Conservation (phyloP, 768 basidiomycete species). For the Tephrocybe sp. region DNA sequence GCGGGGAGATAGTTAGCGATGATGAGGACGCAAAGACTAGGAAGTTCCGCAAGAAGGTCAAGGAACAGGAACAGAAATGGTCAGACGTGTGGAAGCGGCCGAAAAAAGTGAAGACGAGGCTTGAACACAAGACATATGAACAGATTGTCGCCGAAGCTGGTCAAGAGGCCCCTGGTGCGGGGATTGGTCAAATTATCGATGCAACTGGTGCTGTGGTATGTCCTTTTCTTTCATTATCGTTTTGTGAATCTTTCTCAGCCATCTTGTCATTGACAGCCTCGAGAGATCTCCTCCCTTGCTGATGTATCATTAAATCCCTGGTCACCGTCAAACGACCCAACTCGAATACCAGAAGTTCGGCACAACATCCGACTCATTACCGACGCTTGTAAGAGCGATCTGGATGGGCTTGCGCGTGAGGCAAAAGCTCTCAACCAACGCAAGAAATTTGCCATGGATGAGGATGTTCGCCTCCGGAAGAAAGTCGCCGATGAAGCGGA, state of each 20-base stretch:
- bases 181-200: constrained; percentile 89
- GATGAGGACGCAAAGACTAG: constrained; percentile 59
- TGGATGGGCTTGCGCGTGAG: constrained; percentile 89
- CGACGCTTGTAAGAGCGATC: constrained; percentile 78
- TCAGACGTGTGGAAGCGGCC: constrained; percentile 86
- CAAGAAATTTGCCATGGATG: constrained; percentile 67
- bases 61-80: constrained; percentile 56
- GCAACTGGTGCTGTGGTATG: constrained; percentile 89
- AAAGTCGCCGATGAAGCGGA: constrained; percentile 77
- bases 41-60: constrained; percentile 51
- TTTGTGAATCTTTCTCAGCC: not conserved
- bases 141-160: constrained; percentile 90
- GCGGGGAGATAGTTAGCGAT: constrained; percentile 74
- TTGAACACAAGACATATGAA: constrained; percentile 97
- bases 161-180: constrained; percentile 48
- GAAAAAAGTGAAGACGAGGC: constrained; percentile 79
- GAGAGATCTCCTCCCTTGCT: constrained; percentile 84
- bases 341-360: constrained; percentile 92
- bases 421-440: constrained; percentile 81
- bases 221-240: not conserved
- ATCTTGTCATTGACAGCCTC: constrained; percentile 49
- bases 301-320: constrained; percentile 75
- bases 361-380: constrained; percentile 91
- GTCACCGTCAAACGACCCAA: constrained; percentile 86
- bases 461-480: constrained; percentile 69